Conservation (phyloP, 2,329 filamentous ascomycete genomes). For the Chaetomiaceae sp. region DNA sequence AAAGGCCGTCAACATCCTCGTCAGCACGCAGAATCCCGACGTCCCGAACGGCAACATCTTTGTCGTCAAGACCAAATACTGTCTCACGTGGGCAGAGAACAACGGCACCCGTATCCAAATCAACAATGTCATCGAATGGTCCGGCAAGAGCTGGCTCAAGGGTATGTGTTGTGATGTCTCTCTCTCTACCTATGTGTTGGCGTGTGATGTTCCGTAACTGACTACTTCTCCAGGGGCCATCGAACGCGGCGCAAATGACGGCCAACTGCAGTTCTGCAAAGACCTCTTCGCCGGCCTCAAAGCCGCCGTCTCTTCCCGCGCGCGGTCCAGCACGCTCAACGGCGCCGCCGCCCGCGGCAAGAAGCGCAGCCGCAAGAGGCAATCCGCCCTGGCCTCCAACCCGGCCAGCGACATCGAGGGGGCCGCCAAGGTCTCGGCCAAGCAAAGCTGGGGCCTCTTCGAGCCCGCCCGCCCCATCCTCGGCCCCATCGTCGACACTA, state of each 20-base stretch:
- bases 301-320: constrained; percentile 64
- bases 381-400: constrained; percentile 42
- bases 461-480: constrained; percentile 70
- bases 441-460: constrained; percentile 69
- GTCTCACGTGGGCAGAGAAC: constrained; percentile 84
- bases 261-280: constrained; percentile 77
- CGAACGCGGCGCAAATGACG: constrained; percentile 90
- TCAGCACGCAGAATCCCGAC: constrained; percentile 85
- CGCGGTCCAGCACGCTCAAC: constrained; percentile 45
- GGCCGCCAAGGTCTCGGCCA: constrained; percentile 38
- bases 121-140: constrained; percentile 92
- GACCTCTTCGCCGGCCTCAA: constrained; percentile 73
- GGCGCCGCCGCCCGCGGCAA: constrained; percentile 51
- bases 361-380: constrained; percentile 53
- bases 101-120: constrained; percentile 82
- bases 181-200: no score
- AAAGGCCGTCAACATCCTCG: constrained; percentile 76
- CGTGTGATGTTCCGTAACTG: no score
- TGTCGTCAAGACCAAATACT: constrained; percentile 87
- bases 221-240: constrained; percentile 65
- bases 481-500: constrained; percentile 63
- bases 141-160: constrained; percentile 96
- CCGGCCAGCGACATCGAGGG: constrained; percentile 39
- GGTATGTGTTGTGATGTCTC: constrained; percentile 49
- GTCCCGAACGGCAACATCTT: constrained; percentile 94